Evolutionary conservation across 257 asterid genomes (phyloP).

Genomic region (Solanum corneliomulleri): DNA sequence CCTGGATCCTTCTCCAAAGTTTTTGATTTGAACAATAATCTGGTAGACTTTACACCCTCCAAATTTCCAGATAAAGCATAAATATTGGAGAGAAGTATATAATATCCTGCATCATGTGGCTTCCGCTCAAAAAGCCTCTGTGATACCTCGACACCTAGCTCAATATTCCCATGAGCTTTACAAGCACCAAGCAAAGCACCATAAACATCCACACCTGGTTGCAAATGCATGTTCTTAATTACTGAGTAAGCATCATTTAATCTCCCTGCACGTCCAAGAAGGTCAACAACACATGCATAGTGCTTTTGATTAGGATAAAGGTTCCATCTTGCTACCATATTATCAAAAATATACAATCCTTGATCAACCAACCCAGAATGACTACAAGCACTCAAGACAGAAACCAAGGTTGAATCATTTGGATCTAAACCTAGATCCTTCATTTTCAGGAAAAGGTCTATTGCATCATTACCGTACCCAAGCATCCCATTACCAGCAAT

Average conservation of each 20-base stretch:
- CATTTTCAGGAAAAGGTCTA: conserved; percentile 26
- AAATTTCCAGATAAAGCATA: conserved; percentile 42
- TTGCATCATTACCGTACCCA: conserved; percentile 32
- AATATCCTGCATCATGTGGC: conserved; percentile 41
- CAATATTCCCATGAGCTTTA: conserved; percentile 24
- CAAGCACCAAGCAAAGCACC: conserved; percentile 44
- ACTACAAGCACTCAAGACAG: conserved; percentile 42
- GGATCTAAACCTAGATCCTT: conserved; percentile 17
- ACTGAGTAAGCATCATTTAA: conserved; percentile 33
- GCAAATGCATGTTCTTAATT: conserved; percentile 18
- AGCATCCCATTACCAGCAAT: conserved; percentile 46
- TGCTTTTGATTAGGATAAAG: conserved; percentile 32
- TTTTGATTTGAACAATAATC: conserved; percentile 14
- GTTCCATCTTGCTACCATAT: conserved; percentile 29
- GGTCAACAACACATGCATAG: conserved; percentile 46
- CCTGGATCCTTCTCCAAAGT: conserved; percentile 39
- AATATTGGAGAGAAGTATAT: conserved; percentile 39
- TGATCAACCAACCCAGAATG: conserved; percentile 35
- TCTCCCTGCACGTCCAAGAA: conserved; percentile 49
- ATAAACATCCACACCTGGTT: conserved; percentile 26
- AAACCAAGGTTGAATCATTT: conserved; percentile 37
- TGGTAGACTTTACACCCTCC: conserved; percentile 22
- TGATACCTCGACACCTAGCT: conserved; percentile 33
- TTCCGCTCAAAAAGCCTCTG: conserved; percentile 19
- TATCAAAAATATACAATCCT: conserved; percentile 38